Evolutionary conservation across 2,329 filamentous ascomycete species (phyloP), one percentile per base, ranked within the genome.

Genomic region (Aspergillus clavatus): DNA sequence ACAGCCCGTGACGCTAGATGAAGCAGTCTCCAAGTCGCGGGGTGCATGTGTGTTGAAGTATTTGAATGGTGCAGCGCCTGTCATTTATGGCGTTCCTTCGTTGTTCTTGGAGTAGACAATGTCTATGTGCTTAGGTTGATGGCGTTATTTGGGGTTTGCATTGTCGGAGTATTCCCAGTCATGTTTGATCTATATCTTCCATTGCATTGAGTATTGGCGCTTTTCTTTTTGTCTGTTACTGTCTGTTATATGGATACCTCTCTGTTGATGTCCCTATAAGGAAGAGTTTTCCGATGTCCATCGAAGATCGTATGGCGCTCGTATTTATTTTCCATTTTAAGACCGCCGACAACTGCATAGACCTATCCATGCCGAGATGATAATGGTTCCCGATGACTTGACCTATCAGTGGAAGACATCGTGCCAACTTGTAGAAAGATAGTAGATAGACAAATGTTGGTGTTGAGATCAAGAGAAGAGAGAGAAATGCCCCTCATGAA

Each of bases 1-100:
- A 11, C 10, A 5, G 8, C 16, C 31, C 59, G 69, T 74, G 46
- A 84, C 78, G 42, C 71, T 97, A 48, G 84, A 88, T n/a, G 83
- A 91, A 64, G 93, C 93, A 0, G 84, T 97, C 27, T 80, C 81
- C 24, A 79, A 73, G 58, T 87, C 87, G 11, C 79, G 88, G 53
- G 78, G 80, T 48, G 84, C 82, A n/a, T 97, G 93, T 70, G 82
- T 87, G 56, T 80, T 98, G 71, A 81, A 81, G 63, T 97, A 95
- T 72, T 72, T 98, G 56, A 98, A 95, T 59, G 93, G 89, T 0
- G 93, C 91, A 8, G 89, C 91, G 28, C 88, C 93, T 19, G 90
- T 93, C 53, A 84, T 97, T 42, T 98, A 97, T 72, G 93, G 93
- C 12, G 85, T 98, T 62, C 93, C 93, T 7, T 46, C 51, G 23